A percentile compares a stretch with the other conserved stretches of the same genome.
These are phyloP conservation scores for Kregervanrija pseudodelftensis DNA, from an alignment of 805 yeast species.

Conservation along the genomic window DNA sequence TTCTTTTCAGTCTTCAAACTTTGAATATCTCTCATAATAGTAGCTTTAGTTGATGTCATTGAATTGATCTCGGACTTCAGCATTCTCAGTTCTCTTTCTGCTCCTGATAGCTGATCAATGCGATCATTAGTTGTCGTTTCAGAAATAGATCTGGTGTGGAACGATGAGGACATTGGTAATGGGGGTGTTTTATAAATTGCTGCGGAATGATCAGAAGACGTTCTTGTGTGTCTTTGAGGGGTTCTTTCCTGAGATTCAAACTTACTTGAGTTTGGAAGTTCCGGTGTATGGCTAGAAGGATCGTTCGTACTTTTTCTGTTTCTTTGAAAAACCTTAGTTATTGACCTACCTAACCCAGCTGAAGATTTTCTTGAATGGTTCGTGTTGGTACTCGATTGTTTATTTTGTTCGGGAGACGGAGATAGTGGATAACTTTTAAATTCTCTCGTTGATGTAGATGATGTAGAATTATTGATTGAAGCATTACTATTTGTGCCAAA, in stretches of 20 bases:
- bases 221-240: constrained; percentile 14
- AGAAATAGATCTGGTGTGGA: constrained; percentile 37
- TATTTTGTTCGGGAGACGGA: constrained; percentile 3
- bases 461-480: background rate
- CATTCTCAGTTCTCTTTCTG: constrained; percentile 34
- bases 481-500: constrained; percentile 13
- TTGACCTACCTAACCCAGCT: constrained; percentile 16
- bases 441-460: too few relatives aligned
- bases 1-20: constrained; percentile 41
- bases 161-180: constrained; percentile 26
- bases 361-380: constrained; percentile 9
- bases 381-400: constrained; percentile 2
- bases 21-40: constrained; percentile 43
- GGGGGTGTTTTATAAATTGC: constrained; percentile 39
- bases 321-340: constrained; percentile 21
- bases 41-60: constrained; percentile 34
- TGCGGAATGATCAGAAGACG: constrained; percentile 24
- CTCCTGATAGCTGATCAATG: constrained; percentile 20
- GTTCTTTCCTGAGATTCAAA: background rate
- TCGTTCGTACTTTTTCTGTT: constrained; percentile 23
- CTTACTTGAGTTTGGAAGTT: background rate
- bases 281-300: constrained; percentile 5
- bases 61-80: constrained; percentile 35
- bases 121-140: constrained; percentile 31
- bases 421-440: constrained; percentile 11